Base-by-base conservation (phyloP, 805 yeast genomes). In the Helenozyma baotianmanensis region DNA sequence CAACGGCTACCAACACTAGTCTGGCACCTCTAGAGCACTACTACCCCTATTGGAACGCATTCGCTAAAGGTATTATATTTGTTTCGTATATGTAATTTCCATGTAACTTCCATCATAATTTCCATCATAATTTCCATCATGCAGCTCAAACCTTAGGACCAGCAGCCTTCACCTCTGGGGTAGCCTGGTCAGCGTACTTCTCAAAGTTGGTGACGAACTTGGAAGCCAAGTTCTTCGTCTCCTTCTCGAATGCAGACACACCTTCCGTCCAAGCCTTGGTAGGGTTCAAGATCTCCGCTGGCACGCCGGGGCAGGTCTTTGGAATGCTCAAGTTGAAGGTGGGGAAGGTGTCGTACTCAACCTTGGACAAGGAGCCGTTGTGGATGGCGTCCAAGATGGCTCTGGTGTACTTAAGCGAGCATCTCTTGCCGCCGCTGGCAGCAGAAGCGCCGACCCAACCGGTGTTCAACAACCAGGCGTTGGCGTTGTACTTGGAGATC, bases 381-480 rank as follows among this genome's bases (percentile, higher is more conserved):
- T 90, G 97, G 53, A 90, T 88, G 25, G 96, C 80, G 61, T 90
- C 96, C 58, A 90, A 72, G 45, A 90, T 89, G 38, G 96, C 95
- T 72, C 98, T 83, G 41, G 98, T 90, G 78, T 87, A 90, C 67
- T 90, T 90, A 66, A 90, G 78, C 39, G 97, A 90, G 70, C 97
- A 90, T 71, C 98, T 82, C 73, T 86, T 82, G 60, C 97, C 98
- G 52, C 97, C 97, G 60, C 79, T 75, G 35, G 86, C 72, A 47
- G 85, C 95, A 40, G 95, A 82, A 51, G 89, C 79, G 42, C 98
- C 98, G 45, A 89, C 86, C 98, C 98, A 90, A 44, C 98, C 98
- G 48, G 98, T 90, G 72, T 90, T 90, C 60, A 90, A 77, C 62
- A 90, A 76, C 96, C 96, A 90, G 37, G 98, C 97, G 56, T 78